A percentile compares a stretch with the other conserved stretches of the same genome.
These are phyloP conservation scores for Pouteria glomerata DNA, from an alignment of 148 eudicot species.

Conservation along the genomic window DNA sequence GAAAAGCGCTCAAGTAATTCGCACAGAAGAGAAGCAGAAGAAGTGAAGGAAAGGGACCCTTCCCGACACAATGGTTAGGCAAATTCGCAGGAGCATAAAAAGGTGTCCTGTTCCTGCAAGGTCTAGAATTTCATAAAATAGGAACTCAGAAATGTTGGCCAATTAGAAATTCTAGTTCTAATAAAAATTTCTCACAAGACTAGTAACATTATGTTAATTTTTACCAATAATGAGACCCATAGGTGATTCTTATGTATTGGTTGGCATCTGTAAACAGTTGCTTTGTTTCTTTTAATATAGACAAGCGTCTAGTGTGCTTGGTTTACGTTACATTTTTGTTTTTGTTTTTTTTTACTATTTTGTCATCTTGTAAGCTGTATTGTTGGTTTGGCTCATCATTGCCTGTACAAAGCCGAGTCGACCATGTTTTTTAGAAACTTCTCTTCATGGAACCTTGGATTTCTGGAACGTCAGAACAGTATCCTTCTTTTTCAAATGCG, in stretches of 20 bases:
- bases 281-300: not conserved
- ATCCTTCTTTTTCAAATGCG: not conserved
- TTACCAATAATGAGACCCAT: too few relatives aligned
- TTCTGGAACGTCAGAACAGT: not conserved
- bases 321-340: slow-evolving; percentile 1
- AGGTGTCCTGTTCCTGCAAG: too few relatives aligned
- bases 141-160: not conserved
- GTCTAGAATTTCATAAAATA: too few relatives aligned
- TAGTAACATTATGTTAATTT: not conserved
- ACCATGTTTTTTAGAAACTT: not conserved
- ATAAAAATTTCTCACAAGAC: not conserved
- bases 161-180: not conserved
- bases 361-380: not conserved
- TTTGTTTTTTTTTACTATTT: not conserved
- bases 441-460: not conserved
- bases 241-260: not conserved
- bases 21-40: not conserved
- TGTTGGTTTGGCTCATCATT: not conserved
- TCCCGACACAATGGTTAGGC: not conserved
- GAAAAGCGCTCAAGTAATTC: not conserved
- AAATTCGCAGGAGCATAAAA: too few relatives aligned
- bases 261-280: not conserved
- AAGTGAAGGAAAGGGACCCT: not conserved
- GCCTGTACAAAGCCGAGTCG: not conserved
- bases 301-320: not conserved